Evolutionary conservation across 352 stramenopile species (phyloP).

Genomic region (Globisporangium solare): DNA sequence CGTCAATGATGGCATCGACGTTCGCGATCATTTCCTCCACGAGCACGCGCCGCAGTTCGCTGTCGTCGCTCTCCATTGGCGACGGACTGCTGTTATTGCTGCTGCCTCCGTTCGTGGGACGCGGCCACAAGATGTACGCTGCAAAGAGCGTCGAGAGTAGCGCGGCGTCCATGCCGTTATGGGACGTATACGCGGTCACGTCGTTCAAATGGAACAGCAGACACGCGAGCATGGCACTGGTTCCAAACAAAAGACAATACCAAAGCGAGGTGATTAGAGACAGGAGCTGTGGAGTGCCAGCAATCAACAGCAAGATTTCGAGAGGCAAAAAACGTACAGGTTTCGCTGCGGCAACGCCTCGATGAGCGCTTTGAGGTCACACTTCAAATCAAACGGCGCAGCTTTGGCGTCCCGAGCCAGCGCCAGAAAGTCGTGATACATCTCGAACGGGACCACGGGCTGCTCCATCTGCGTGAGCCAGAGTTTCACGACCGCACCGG

Average conservation of each 20-base stretch:
- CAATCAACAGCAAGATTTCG: background rate
- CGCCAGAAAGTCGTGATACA: constrained; percentile 55
- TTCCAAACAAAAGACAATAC: background rate
- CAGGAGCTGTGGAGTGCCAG: background rate
- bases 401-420: constrained; percentile 37
- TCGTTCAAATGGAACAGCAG: constrained; percentile 82
- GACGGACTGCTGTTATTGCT: constrained; percentile 1
- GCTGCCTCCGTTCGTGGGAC: background rate
- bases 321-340: constrained; percentile 34
- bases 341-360: constrained; percentile 55
- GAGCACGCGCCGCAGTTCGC: constrained; percentile 17
- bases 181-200: constrained; percentile 68
- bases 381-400: constrained; percentile 44
- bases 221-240: constrained; percentile 61
- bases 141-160: constrained; percentile 47
- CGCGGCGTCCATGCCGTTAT: constrained; percentile 68
- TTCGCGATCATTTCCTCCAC: constrained; percentile 72
- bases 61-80: constrained; percentile 15
- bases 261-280: background rate
- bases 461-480: constrained; percentile 68
- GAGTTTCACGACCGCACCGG: constrained; percentile 51
- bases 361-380: constrained; percentile 57
- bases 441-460: constrained; percentile 54
- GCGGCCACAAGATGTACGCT: constrained; percentile 49
- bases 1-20: constrained; percentile 72